Evolutionary conservation across 192 early-diverging fungal genomes (phyloP).

Genomic region (Gonapodya prolifera): DNA sequence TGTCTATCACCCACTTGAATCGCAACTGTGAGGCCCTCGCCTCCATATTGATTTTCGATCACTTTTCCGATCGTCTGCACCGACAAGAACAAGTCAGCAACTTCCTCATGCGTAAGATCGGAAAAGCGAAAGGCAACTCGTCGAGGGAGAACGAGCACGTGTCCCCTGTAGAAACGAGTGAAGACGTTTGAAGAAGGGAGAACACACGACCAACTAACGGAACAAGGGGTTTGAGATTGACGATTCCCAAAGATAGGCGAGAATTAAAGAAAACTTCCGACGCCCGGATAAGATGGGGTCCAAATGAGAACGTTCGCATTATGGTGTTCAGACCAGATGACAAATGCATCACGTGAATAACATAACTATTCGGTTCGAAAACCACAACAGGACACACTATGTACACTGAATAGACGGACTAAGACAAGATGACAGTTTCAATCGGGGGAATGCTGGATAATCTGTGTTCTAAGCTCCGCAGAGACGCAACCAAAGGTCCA

Average conservation of each 20-base stretch:
- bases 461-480: neutral
- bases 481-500: neutral
- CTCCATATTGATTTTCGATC: conserved; percentile 60
- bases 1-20: conserved; percentile 43
- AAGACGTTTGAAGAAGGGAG: neutral
- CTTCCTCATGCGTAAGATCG: conserved; percentile 70
- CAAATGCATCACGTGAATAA: no score
- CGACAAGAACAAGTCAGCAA: conserved; percentile 63
- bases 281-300: conserved; percentile 53
- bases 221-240: conserved; percentile 85
- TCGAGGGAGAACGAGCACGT: conserved; percentile 63
- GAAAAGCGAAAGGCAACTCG: conserved; percentile 56
- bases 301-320: conserved; percentile 43
- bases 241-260: conserved; percentile 59
- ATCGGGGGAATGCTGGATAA: neutral
- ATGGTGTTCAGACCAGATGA: no score
- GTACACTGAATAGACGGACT: no score
- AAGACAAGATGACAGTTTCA: neutral
- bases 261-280: conserved; percentile 65
- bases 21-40: conserved; percentile 61
- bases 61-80: conserved; percentile 63
- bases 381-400: no score
- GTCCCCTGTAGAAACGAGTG: conserved; percentile 6
- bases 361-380: no score
- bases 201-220: conserved; percentile 35